Conservation (phyloP, 202 grass and related monocot genomes). For the Panicum hallii region DNA sequence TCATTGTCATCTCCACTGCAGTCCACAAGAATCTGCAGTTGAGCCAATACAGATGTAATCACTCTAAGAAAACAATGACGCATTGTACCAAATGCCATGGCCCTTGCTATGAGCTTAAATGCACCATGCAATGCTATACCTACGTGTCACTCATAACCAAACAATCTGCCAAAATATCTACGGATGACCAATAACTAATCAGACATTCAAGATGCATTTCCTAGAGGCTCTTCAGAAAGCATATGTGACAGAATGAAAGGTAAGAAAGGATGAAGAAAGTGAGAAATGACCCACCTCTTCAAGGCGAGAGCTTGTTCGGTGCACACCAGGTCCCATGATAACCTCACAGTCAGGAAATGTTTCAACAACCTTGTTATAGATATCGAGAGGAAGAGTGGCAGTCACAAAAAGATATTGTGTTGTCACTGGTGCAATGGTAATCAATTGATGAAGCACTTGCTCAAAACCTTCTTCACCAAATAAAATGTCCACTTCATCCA, state of each 20-base stretch:
- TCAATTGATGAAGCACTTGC: constrained; percentile 83
- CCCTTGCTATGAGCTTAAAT: background rate
- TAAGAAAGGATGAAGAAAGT: background rate
- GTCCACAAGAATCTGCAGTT: constrained; percentile 87
- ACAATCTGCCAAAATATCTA: background rate
- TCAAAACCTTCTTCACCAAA: constrained; percentile 87
- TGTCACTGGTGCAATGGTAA: constrained; percentile 69
- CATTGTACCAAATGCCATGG: background rate
- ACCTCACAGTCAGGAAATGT: constrained; percentile 91
- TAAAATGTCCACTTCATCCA: constrained; percentile 96
- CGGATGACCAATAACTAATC: background rate
- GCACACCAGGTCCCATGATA: constrained; percentile 89
- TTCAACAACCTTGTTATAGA: constrained; percentile 94
- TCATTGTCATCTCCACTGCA: constrained; percentile 81
- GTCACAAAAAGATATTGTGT: constrained; percentile 94
- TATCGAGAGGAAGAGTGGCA: constrained; percentile 84
- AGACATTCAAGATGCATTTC: background rate
- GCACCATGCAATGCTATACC: background rate
- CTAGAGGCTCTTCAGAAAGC: background rate
- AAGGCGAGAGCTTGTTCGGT: constrained; percentile 87
- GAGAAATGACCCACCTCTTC: constrained; percentile 69
- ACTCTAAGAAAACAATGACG: background rate
- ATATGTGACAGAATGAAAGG: background rate
- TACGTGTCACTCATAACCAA: background rate
- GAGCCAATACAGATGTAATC: constrained; percentile 17